These are phyloP conservation scores for Phtheirospermum japonicum DNA, from an alignment of 257 asterid genomes.

Conservation along the genomic window DNA sequence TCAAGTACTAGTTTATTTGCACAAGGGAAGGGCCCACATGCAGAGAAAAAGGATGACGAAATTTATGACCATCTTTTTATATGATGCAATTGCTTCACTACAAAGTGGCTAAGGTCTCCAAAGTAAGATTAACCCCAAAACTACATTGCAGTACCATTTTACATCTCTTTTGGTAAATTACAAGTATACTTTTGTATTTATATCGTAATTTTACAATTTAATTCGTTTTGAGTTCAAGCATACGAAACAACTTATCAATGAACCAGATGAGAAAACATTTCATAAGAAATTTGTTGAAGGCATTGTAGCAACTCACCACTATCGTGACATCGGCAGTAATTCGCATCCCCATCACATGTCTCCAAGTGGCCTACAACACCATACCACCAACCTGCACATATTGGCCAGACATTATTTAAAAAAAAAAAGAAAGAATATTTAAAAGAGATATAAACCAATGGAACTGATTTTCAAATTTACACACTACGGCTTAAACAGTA, in stretches of 20 bases:
- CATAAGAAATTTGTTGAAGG: slow-evolving; percentile 16
- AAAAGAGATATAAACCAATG: slow-evolving; percentile 7
- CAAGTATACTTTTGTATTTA: too few species aligned
- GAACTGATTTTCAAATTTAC: neutral
- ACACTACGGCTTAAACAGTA: neutral
- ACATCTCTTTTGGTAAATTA: too few species aligned
- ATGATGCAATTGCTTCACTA: slow-evolving; percentile 28
- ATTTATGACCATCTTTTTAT: slow-evolving; percentile 30
- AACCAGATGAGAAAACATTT: neutral
- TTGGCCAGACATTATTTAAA: slow-evolving; percentile 30
- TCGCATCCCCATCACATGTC: slow-evolving; percentile 70
- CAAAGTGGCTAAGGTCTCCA: slow-evolving; percentile 1
- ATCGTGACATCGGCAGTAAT: slow-evolving; percentile 68
- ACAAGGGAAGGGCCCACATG: slow-evolving; percentile 33
- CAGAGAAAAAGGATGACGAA: slow-evolving; percentile 30
- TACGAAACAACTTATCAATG: too few species aligned
- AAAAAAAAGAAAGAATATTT: slow-evolving; percentile 23
- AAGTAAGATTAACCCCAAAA: neutral
- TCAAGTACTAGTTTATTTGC: slow-evolving; percentile 34
- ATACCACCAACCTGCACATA: slow-evolving; percentile 91
- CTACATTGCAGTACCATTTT: neutral
- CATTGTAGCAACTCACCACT: slow-evolving; percentile 63
- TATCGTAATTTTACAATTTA: too few species aligned
- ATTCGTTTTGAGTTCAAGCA: too few species aligned
- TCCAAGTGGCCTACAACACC: slow-evolving; percentile 95